These are phyloP conservation scores for Trametes cinnabarina DNA, from an alignment of 768 basidiomycete species.

Conservation along the genomic window DNA sequence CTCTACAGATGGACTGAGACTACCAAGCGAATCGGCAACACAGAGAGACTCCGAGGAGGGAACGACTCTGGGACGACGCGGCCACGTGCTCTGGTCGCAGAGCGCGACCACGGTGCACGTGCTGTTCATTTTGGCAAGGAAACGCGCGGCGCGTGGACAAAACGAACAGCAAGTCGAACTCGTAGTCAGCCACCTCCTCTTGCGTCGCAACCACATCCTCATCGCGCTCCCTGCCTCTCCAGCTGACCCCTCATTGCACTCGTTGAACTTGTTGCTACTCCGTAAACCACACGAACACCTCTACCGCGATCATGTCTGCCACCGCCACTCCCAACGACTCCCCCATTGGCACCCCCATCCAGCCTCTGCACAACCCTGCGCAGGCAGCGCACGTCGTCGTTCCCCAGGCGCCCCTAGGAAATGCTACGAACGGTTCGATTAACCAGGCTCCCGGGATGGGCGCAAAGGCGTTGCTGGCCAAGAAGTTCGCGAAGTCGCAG, in stretches of 20 bases:
- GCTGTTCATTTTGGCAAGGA: conserved; percentile 20
- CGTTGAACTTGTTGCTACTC: background rate
- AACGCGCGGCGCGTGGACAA: conserved; percentile 15
- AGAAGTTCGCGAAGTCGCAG: conserved; percentile 89
- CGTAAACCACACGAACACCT: background rate
- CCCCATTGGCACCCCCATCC: conserved; percentile 55
- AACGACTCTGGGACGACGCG: conserved; percentile 2
- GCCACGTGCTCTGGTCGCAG: conserved; percentile 14
- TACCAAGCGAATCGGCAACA: too few species aligned
- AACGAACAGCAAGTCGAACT: conserved; percentile 15
- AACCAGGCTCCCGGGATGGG: conserved; percentile 73
- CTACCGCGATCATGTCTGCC: conserved; percentile 47
- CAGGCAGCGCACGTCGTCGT: conserved; percentile 76
- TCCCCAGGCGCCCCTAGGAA: conserved; percentile 79
- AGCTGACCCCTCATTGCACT: background rate
- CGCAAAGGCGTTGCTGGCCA: conserved; percentile 88
- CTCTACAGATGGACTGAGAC: too few species aligned
- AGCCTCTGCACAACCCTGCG: conserved; percentile 83
- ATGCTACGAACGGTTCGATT: conserved; percentile 49
- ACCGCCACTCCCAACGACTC: conserved; percentile 65
- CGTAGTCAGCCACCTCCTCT: conserved; percentile 7
- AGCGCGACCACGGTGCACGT: conserved; percentile 22
- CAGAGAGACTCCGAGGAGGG: background rate
- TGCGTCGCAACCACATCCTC: conserved; percentile 16
- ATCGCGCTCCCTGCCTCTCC: background rate